Evolutionary conservation across 2,329 filamentous ascomycete species (phyloP).

Genomic region (Colletotrichum musicola): DNA sequence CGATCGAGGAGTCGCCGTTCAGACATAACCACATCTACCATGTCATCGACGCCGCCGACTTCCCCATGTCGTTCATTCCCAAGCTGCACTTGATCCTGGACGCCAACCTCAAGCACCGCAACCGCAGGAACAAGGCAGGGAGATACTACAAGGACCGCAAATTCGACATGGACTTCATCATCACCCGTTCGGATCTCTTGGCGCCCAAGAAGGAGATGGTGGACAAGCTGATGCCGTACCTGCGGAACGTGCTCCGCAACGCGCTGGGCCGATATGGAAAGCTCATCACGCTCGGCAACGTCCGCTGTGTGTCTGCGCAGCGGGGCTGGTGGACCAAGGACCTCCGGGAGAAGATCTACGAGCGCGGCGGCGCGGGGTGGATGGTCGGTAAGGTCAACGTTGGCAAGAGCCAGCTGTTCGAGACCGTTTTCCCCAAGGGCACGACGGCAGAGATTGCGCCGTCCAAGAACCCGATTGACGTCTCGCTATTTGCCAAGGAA

Average conservation of each 20-base stretch:
- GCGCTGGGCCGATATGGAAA: conserved; percentile 76
- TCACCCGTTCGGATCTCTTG: conserved; percentile 88
- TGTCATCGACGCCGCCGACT: conserved; percentile 93
- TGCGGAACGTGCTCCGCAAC: conserved; percentile 81
- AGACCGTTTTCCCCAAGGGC: conserved; percentile 86
- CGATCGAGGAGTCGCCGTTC: conserved; percentile 88
- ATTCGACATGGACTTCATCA: conserved; percentile 88
- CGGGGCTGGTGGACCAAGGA: conserved; percentile 91
- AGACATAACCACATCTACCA: conserved; percentile 96
- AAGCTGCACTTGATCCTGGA: conserved; percentile 79
- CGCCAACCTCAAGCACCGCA: conserved; percentile 81
- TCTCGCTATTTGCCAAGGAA: conserved; percentile 36
- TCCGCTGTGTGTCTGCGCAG: conserved; percentile 87
- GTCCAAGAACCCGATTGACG: conserved; percentile 21
- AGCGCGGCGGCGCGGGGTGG: conserved; percentile 89
- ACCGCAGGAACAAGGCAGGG: conserved; percentile 78
- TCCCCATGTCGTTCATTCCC: conserved; percentile 92
- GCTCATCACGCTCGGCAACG: conserved; percentile 86
- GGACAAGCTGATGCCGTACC: conserved; percentile 86
- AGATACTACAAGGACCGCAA: conserved; percentile 76
- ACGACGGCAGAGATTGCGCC: conserved; percentile 31
- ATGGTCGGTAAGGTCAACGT: conserved; percentile 99
- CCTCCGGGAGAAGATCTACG: conserved; percentile 87
- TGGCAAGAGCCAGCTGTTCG: conserved; percentile 93
- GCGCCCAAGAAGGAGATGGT: conserved; percentile 87